Conservation (phyloP, 495 filamentous ascomycete species). For the Talaromyces liani region DNA sequence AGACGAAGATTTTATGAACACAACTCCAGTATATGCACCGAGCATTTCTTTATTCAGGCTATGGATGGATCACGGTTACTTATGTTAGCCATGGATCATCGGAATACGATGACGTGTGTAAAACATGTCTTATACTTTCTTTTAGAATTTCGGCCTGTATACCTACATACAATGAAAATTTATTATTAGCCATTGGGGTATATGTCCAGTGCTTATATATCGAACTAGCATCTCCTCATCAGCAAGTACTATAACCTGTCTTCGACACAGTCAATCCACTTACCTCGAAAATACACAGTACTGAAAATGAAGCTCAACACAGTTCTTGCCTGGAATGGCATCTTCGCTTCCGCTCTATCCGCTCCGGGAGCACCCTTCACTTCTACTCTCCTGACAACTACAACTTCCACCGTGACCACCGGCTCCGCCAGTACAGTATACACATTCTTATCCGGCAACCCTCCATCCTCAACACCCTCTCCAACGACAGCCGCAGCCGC, state of each 20-base stretch:
- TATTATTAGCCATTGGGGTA: not conserved
- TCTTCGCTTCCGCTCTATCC: not conserved
- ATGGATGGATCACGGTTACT: not conserved
- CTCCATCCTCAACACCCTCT: constrained; percentile 7
- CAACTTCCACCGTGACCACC: constrained; percentile 6
- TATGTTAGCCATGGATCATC: not conserved
- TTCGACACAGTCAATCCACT: not conserved
- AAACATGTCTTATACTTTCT: not conserved
- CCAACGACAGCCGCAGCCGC: not conserved
- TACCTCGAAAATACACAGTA: not conserved
- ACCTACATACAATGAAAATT: not conserved
- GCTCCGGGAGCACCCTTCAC: not conserved
- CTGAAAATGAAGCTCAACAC: not conserved
- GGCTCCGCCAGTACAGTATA: constrained; percentile 9
- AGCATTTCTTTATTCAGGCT: not conserved
- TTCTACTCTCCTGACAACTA: not conserved
- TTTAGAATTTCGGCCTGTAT: not conserved
- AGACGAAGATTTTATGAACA: not conserved
- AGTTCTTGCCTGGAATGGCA: not conserved
- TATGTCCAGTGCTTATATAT: not conserved
- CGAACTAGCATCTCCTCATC: not conserved
- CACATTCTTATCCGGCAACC: constrained; percentile 12
- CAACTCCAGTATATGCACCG: not conserved
- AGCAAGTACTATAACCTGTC: not conserved
- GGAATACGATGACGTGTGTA: not conserved